Conservation (phyloP, 371 early-diverging fungal species). For the Smittium mucronatum region DNA sequence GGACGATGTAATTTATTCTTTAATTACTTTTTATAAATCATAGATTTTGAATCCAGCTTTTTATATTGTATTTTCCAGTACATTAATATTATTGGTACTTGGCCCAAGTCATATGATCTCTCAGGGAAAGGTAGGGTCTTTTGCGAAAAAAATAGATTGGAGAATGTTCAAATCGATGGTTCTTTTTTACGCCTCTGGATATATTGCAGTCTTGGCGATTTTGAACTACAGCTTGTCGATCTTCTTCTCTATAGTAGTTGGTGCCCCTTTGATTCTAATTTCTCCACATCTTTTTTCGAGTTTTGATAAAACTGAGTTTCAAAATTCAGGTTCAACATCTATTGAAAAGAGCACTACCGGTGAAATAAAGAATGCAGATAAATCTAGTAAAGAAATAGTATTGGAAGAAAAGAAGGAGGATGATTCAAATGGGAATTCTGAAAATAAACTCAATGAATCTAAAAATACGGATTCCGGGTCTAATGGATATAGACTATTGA, state of each 20-base stretch:
- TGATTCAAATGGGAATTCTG: too few relatives aligned
- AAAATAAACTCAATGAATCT: too few relatives aligned
- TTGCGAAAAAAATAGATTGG: slow-evolving; percentile 28
- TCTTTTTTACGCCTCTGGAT: slow-evolving; percentile 49
- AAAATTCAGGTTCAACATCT: neutral
- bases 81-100: slow-evolving; percentile 16
- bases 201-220: slow-evolving; percentile 59
- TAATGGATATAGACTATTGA: neutral
- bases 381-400: too few relatives aligned
- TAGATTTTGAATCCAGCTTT: slow-evolving; percentile 25
- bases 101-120: too few relatives aligned
- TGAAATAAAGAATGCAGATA: too few relatives aligned
- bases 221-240: slow-evolving; percentile 76
- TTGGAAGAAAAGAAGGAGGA: too few relatives aligned
- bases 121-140: too few relatives aligned
- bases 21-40: slow-evolving; percentile 31
- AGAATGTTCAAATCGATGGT: slow-evolving; percentile 52
- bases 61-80: slow-evolving; percentile 13
- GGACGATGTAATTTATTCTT: too few relatives aligned
- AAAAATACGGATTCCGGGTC: too few relatives aligned
- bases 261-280: slow-evolving; percentile 44
- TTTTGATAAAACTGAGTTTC: neutral
- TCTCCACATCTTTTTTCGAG: slow-evolving; percentile 15
- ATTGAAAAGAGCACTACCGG: too few relatives aligned
- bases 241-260: slow-evolving; percentile 47